These are phyloP conservation scores for Cyclocybe aegerita DNA, from an alignment of 768 basidiomycete species.

Conservation along the genomic window DNA sequence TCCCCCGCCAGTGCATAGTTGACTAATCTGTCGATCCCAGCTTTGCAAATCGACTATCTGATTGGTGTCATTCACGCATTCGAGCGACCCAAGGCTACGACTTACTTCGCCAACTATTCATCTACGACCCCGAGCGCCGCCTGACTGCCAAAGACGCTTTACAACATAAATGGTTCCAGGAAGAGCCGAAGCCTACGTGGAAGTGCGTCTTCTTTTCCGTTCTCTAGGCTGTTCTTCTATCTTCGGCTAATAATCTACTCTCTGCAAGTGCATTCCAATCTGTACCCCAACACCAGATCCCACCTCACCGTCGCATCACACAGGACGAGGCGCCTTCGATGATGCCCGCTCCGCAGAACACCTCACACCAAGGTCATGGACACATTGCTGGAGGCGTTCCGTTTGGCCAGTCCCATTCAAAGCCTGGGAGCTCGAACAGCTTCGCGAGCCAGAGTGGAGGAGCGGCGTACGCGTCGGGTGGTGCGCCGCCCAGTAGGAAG, in stretches of 20 bases:
- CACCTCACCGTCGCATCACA: constrained; percentile 86
- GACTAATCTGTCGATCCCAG: constrained; percentile 7
- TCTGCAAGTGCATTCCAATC: constrained; percentile 68
- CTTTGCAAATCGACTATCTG: constrained; percentile 57
- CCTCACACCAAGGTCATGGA: constrained; percentile 43
- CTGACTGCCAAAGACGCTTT: constrained; percentile 83
- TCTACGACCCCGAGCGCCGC: constrained; percentile 86
- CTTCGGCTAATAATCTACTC: not conserved
- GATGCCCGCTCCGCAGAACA: constrained; percentile 61
- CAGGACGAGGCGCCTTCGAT: constrained; percentile 91
- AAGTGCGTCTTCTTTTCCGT: constrained; percentile 57
- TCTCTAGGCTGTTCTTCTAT: not conserved
- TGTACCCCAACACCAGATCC: constrained; percentile 62
- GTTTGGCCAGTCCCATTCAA: constrained; percentile 54
- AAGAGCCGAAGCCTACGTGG: constrained; percentile 81
- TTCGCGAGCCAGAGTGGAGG: constrained; percentile 66
- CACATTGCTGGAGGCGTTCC: constrained; percentile 31
- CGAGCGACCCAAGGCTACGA: constrained; percentile 69
- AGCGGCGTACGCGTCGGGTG: constrained; percentile 35
- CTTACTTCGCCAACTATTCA: constrained; percentile 82
- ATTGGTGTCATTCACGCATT: constrained; percentile 76
- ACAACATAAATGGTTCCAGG: constrained; percentile 87
- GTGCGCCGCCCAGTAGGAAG: constrained; percentile 48
- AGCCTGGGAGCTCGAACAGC: constrained; percentile 61
- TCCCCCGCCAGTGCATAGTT: not conserved